Percentiles rank a stretch among this genome's conserved stretches.
These are phyloP conservation scores for Hypsizygus marmoreus DNA, from an alignment of 768 basidiomycete genomes.

Conservation along the genomic window DNA sequence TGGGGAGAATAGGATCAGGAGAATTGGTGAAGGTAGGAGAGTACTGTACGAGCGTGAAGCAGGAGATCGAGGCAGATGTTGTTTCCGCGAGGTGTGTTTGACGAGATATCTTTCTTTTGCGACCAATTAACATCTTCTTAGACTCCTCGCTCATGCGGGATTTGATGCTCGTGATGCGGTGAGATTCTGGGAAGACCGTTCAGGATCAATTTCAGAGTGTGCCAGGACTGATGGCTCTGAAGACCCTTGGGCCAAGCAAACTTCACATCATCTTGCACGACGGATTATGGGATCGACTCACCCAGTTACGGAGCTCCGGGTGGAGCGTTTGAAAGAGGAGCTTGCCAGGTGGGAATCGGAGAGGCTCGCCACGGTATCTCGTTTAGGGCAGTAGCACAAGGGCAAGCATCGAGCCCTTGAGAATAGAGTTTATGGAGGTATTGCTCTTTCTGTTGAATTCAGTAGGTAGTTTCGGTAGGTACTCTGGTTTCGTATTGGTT, in stretches of 20 bases:
- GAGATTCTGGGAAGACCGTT: conserved; percentile 76
- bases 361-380: conserved; percentile 31
- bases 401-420: no score
- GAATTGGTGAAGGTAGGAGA: conserved; percentile 74
- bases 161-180: conserved; percentile 86
- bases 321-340: conserved; percentile 63
- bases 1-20: conserved; percentile 76
- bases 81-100: conserved; percentile 75
- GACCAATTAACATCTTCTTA: conserved; percentile 26
- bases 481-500: no score
- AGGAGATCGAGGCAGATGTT: conserved; percentile 92
- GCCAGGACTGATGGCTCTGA: conserved; percentile 24
- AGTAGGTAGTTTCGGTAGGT: no score
- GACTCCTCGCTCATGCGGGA: conserved; percentile 89
- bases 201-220: conserved; percentile 48
- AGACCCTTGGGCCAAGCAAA: conserved; percentile 20
- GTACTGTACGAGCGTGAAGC: conserved; percentile 74
- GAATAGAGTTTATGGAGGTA: no score
- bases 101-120: conserved; percentile 1
- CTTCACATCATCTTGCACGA: conserved; percentile 32
- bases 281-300: conserved; percentile 61
- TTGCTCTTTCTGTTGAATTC: no score
- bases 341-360: conserved; percentile 70
- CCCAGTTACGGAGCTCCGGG: conserved; percentile 67
- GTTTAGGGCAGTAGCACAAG: not conserved